Base-by-base conservation (phyloP, 176 grass and related monocot species). In the Miscanthus lutarioriparius region DNA sequence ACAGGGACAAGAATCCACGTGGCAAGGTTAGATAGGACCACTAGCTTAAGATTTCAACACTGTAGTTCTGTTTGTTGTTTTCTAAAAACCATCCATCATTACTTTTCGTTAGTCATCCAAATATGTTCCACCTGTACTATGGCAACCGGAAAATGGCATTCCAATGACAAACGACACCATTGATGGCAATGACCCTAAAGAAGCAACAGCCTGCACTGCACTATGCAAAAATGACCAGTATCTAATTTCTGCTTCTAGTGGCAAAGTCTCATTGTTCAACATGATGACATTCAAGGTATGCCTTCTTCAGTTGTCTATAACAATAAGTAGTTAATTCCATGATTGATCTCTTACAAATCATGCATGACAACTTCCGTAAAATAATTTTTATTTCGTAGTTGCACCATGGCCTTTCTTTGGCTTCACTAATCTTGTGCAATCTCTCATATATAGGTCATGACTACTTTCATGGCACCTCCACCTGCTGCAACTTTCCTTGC, bases 221-320 rank as follows among this genome's bases (percentile, higher is more conserved):
- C 0, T 97, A 94, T 74, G 84, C 88, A 48, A 89, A 19, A 0
- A 33, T 35, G 28, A 92, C 82, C 0, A 48, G 87, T 97, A 88
- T 94, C 92, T 53, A 8, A 4, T 0, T n/a, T n/a, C n/a, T n/a
- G n/a, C n/a, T n/a, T n/a, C n/a, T n/a, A n/a, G n/a, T n/a, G n/a
- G n/a, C n/a, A n/a, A n/a, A n/a, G n/a, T n/a, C n/a, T n/a, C n/a
- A n/a, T n/a, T n/a, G n/a, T n/a, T n/a, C n/a, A n/a, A n/a, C n/a
- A n/a, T n/a, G n/a, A n/a, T n/a, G n/a, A 97, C 92, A 10, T 94
- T 92, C 84, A 87, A 94, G 90, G 94, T 94, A 86, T 26, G 28
- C 26, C 4, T 22, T 72, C 49, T 39, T 32, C 64, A 19, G 16
- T n/a, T n/a, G n/a, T n/a, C n/a, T n/a, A n/a, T n/a, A n/a, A n/a